phyloP scores from a whole-genome alignment of 2,329 filamentous ascomycete species.

The Epichloe festucae region DNA sequence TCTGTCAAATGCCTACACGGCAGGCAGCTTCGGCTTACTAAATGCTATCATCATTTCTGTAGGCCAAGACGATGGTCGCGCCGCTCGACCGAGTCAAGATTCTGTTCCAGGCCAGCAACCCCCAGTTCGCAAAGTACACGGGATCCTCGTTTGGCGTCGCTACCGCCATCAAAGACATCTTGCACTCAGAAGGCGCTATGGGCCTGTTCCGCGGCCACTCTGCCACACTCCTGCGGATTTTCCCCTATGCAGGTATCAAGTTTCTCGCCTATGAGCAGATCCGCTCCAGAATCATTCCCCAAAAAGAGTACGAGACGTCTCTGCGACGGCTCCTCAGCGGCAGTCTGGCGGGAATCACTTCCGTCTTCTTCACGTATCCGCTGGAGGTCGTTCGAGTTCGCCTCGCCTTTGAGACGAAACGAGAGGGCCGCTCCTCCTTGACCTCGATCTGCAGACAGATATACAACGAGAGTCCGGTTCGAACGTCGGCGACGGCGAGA shows the following conservation, averaged over 20 bases:
- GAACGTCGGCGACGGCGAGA: conserved; percentile 18
- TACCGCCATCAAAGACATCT: conserved; percentile 75
- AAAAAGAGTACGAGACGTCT: conserved; percentile 63
- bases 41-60: background rate
- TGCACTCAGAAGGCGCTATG: conserved; percentile 53
- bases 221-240: conserved; percentile 84
- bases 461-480: conserved; percentile 58
- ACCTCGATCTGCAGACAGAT: conserved; percentile 72
- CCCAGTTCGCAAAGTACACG: conserved; percentile 79
- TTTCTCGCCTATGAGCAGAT: conserved; percentile 98
- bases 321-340: conserved; percentile 63
- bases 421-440: conserved; percentile 55
- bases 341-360: conserved; percentile 68
- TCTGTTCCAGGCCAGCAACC: conserved; percentile 94
- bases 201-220: conserved; percentile 92
- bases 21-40: no score
- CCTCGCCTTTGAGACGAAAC: conserved; percentile 85
- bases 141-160: conserved; percentile 77
- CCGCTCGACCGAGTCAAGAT: conserved; percentile 98
- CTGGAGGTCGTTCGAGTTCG: conserved; percentile 87
- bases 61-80: conserved; percentile 93
- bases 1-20: no score
- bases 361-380: conserved; percentile 93
- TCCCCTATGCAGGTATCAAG: conserved; percentile 91
- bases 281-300: conserved; percentile 62